Evolutionary conservation across 225 moss, liverwort and hornwort species (phyloP).

Genomic region (Pleurozium schreberi): DNA sequence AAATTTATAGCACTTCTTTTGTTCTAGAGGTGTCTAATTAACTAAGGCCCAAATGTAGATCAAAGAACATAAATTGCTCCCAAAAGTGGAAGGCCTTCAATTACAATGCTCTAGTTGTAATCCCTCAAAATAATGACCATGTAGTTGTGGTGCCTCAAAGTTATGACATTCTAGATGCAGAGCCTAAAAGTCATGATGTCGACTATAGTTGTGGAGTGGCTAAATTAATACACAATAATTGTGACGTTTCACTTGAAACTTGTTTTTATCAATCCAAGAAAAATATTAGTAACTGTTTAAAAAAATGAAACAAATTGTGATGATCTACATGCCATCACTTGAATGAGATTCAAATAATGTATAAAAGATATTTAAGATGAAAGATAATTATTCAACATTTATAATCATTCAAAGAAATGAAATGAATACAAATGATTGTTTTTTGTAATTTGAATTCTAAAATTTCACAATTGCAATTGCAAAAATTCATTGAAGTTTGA

Average conservation of each 20-base stretch:
- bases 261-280: not conserved
- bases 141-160: not conserved
- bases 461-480: not conserved
- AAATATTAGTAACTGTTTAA: rapidly evolving
- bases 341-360: not conserved
- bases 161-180: not conserved
- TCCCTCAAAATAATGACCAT: not conserved
- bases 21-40: not conserved
- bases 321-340: not conserved
- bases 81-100: rapidly evolving
- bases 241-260: not conserved
- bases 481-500: not conserved
- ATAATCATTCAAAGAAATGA: not conserved
- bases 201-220: not conserved
- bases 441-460: not conserved
- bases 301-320: not conserved
- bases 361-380: not conserved
- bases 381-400: not conserved
- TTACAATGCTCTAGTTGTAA: not conserved
- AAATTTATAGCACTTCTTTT: not conserved
- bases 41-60: not conserved
- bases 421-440: not conserved
- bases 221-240: not conserved
- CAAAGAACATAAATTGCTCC: not conserved
- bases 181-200: not conserved